phyloP scores from a whole-genome alignment of 2,329 filamentous ascomycete species.

The Colletotrichum incanum region DNA sequence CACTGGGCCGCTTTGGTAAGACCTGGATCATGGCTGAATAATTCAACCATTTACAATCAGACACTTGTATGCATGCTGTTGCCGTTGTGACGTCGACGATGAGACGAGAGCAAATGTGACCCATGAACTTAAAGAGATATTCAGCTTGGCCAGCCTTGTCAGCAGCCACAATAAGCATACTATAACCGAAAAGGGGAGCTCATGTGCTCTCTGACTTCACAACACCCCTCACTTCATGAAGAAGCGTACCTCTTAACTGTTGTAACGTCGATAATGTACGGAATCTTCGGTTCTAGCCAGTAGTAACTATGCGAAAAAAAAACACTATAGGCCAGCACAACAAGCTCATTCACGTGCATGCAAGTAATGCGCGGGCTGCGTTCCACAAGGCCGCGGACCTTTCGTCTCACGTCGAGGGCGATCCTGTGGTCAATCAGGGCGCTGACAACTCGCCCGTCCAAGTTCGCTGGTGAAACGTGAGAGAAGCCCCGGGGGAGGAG shows the following conservation, averaged over 20 bases:
- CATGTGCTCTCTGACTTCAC: background rate
- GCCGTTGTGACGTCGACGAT: background rate
- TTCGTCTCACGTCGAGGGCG: background rate
- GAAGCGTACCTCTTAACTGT: background rate
- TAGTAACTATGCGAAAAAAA: background rate
- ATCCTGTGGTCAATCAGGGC: background rate
- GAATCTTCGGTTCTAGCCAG: background rate
- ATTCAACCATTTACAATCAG: background rate
- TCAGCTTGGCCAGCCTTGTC: background rate
- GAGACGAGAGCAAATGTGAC: background rate
- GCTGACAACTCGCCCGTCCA: background rate
- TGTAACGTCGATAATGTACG: background rate
- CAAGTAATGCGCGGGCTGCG: background rate
- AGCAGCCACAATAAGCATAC: background rate
- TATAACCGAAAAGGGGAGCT: background rate
- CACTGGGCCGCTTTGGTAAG: background rate
- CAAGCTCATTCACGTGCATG: background rate
- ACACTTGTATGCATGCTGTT: background rate
- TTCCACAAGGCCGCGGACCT: background rate
- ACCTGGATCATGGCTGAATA: background rate
- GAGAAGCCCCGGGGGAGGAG: too few relatives aligned
- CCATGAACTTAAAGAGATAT: background rate
- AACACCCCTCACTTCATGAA: too few relatives aligned
- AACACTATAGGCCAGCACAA: background rate
- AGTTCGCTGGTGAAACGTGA: slow-evolving; percentile 16